Conservation (phyloP, 1,284 basidiomycete genomes). For the Gymnopus androsaceus region DNA sequence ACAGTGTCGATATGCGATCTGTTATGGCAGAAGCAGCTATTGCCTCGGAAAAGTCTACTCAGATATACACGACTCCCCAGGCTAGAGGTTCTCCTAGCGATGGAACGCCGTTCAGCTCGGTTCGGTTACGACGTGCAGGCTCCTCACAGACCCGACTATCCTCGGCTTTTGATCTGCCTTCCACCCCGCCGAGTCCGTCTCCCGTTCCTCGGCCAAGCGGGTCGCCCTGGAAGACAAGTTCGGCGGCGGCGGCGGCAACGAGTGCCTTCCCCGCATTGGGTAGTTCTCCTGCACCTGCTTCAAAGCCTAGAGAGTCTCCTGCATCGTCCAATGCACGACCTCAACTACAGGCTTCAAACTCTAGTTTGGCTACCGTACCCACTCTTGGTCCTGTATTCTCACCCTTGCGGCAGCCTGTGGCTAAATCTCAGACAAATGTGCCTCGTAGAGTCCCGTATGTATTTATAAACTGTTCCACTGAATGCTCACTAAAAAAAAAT, state of each 20-base stretch:
- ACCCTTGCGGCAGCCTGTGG: slow-evolving; percentile 48
- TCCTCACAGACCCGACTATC: neutral
- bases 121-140: slow-evolving; percentile 4
- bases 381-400: slow-evolving; percentile 62
- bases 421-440: slow-evolving; percentile 20
- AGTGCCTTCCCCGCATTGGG: neutral
- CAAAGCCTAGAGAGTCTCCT: slow-evolving; percentile 6
- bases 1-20: slow-evolving; percentile 78
- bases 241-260: neutral
- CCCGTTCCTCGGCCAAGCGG: slow-evolving; percentile 2
- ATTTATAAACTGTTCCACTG: neutral
- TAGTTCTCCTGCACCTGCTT: neutral
- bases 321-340: slow-evolving; percentile 20
- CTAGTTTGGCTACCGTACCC: slow-evolving; percentile 20
- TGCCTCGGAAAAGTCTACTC: slow-evolving; percentile 21
- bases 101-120: neutral
- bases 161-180: neutral
- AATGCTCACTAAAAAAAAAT: neutral
- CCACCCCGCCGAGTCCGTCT: slow-evolving; percentile 6
- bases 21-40: slow-evolving; percentile 82
- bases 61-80: slow-evolving; percentile 10
- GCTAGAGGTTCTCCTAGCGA: slow-evolving; percentile 12
- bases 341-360: slow-evolving; percentile 10
- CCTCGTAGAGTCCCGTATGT: slow-evolving; percentile 42
- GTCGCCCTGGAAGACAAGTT: slow-evolving; percentile 4